Conservation (phyloP, 2,329 filamentous ascomycete species). For the Paecilomyces niveus region DNA sequence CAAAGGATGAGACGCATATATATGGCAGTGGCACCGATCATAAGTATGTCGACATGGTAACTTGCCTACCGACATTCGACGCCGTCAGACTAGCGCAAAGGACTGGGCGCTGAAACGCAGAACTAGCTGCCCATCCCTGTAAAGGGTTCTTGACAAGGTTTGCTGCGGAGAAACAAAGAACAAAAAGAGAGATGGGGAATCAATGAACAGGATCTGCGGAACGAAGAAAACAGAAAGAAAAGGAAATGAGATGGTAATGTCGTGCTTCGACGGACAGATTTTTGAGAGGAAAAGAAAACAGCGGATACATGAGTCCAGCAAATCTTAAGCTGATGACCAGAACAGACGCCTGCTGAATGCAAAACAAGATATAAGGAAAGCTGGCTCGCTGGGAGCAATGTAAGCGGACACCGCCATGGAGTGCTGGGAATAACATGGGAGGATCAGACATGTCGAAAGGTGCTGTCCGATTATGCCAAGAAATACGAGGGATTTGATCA, state of each 20-base stretch:
- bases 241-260: constrained; percentile 3
- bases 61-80: constrained; percentile 13
- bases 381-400: constrained; percentile 20
- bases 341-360: constrained; percentile 34
- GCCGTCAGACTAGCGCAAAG: constrained; percentile 11
- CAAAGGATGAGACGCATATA: constrained; percentile 21
- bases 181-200: constrained; percentile 1
- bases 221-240: constrained; percentile 4
- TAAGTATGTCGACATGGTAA: constrained; percentile 10
- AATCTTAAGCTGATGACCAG: constrained; percentile 23
- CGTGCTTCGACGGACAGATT: constrained; percentile 1
- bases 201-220: constrained; percentile 1
- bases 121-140: background rate
- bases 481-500: constrained; percentile 3
- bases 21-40: constrained; percentile 18
- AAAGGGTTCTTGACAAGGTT: background rate
- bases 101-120: constrained; percentile 6
- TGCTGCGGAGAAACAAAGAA: background rate
- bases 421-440: constrained; percentile 3
- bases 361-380: constrained; percentile 18
- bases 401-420: constrained; percentile 9
- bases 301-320: constrained; percentile 24
- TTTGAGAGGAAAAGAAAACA: constrained; percentile 10
- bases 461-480: constrained; percentile 8
- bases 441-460: constrained; percentile 1